phyloP scores from a whole-genome alignment of 163 green algal species.

The Scenedesmus sp. region DNA sequence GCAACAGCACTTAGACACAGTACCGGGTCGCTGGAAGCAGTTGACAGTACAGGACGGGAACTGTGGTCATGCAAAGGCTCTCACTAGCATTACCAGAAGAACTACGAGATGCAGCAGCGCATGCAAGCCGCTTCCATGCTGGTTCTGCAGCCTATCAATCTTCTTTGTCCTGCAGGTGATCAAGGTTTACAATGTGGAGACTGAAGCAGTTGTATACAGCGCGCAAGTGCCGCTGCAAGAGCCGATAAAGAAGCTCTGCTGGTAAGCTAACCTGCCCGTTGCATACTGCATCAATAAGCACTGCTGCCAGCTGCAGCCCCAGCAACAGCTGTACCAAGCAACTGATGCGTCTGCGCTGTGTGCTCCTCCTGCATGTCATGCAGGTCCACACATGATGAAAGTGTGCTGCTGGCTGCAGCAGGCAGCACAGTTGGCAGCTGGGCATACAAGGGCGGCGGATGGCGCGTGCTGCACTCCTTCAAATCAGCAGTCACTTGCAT shows the following conservation, averaged over 20 bases:
- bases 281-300: background rate
- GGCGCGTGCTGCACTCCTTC: constrained; percentile 23
- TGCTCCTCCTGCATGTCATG: background rate
- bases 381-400: constrained; percentile 44
- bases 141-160: background rate
- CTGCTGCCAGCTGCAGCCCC: background rate
- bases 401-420: background rate
- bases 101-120: background rate
- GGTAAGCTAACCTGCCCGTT: background rate
- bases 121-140: background rate
- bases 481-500: constrained; percentile 28
- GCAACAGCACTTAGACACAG: background rate
- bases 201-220: constrained; percentile 42
- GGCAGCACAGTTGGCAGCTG: constrained; percentile 14
- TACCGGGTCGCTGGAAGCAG: background rate
- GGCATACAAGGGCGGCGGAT: constrained; percentile 1
- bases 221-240: background rate
- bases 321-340: background rate
- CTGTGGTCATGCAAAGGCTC: too few species aligned
- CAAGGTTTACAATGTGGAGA: constrained; percentile 59
- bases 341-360: background rate
- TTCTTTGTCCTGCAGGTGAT: constrained; percentile 41
- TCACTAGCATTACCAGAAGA: too few species aligned
- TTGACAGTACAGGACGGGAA: background rate
- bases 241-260: constrained; percentile 21